Conservation (phyloP, 768 basidiomycete genomes). For the Lentinula raphanica region DNA sequence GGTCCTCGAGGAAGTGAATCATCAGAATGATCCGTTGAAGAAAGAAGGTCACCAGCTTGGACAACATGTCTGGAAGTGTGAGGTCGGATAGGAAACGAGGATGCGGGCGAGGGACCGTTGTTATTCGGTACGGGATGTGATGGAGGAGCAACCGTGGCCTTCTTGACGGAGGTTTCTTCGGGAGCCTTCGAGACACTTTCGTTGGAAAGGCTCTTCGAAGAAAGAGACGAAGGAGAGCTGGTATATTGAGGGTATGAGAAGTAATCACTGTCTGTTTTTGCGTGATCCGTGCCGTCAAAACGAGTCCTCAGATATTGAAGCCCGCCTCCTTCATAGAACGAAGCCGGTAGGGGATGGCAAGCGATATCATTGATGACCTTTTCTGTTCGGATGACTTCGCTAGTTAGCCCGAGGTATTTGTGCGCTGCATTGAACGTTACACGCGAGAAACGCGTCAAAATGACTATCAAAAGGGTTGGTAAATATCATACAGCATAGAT, state of each 20-base stretch:
- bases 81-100: slow-evolving; percentile 9
- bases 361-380: slow-evolving; percentile 97
- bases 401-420: slow-evolving; percentile 90
- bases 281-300: slow-evolving; percentile 60
- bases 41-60: slow-evolving; percentile 74
- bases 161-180: slow-evolving; percentile 15
- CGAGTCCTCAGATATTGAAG: slow-evolving; percentile 84
- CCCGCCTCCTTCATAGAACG: slow-evolving; percentile 91
- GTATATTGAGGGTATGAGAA: slow-evolving; percentile 30
- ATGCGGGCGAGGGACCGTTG: slow-evolving; percentile 7
- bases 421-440: slow-evolving; percentile 98
- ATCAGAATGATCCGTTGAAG: slow-evolving; percentile 43
- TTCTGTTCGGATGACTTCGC: slow-evolving; percentile 93
- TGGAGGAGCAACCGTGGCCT: slow-evolving; percentile 7
- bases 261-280: slow-evolving; percentile 56
- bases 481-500: slow-evolving; percentile 6
- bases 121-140: neutral
- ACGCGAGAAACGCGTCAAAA: slow-evolving; percentile 91
- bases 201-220: slow-evolving; percentile 17
- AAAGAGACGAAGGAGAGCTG: slow-evolving; percentile 23
- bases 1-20: slow-evolving; percentile 38
- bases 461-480: slow-evolving; percentile 50
- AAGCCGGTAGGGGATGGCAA: slow-evolving; percentile 85
- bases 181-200: neutral
- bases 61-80: slow-evolving; percentile 49